These are phyloP conservation scores for Botryotinia globosa DNA, from an alignment of 2,329 filamentous ascomycete species.

Conservation along the genomic window DNA sequence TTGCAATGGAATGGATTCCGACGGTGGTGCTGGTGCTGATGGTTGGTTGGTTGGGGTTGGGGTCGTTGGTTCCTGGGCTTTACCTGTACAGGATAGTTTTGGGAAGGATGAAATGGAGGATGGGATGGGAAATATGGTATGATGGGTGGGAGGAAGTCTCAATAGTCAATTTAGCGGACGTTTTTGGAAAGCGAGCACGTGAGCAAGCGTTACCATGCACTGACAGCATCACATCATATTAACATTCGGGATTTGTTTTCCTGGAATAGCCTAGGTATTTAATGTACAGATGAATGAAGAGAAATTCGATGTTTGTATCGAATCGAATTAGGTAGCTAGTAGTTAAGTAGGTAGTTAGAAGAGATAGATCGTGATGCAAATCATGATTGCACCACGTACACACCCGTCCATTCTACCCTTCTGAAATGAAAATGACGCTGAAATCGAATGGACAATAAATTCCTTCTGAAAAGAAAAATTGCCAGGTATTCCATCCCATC, in stretches of 20 bases:
- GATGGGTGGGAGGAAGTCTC: not conserved
- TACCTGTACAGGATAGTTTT: not conserved
- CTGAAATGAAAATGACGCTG: not conserved
- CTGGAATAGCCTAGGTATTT: slow-evolving; percentile 12
- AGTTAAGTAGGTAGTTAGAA: slow-evolving; percentile 2
- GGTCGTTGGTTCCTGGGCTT: slow-evolving; percentile 15
- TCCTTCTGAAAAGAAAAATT: not conserved
- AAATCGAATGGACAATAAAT: not conserved
- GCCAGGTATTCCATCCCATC: slow-evolving; percentile 13
- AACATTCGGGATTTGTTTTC: slow-evolving; percentile 4
- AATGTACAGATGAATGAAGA: slow-evolving; percentile 13
- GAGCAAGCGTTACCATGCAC: not conserved
- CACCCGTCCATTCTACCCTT: not conserved
- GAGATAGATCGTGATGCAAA: slow-evolving; percentile 8
- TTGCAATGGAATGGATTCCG: not conserved
- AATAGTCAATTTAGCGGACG: not conserved
- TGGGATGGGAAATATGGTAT: not conserved
- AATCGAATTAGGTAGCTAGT: slow-evolving; percentile 1
- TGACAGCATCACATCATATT: not conserved
- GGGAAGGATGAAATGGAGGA: not conserved
- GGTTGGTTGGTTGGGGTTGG: not conserved
- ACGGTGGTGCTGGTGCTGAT: slow-evolving; percentile 7
- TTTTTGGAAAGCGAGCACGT: not conserved
- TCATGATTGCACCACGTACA: not conserved
- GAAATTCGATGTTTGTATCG: not conserved